Base-by-base conservation (phyloP, 2,329 filamentous ascomycete genomes). In the Scedosporium aurantiacum region DNA sequence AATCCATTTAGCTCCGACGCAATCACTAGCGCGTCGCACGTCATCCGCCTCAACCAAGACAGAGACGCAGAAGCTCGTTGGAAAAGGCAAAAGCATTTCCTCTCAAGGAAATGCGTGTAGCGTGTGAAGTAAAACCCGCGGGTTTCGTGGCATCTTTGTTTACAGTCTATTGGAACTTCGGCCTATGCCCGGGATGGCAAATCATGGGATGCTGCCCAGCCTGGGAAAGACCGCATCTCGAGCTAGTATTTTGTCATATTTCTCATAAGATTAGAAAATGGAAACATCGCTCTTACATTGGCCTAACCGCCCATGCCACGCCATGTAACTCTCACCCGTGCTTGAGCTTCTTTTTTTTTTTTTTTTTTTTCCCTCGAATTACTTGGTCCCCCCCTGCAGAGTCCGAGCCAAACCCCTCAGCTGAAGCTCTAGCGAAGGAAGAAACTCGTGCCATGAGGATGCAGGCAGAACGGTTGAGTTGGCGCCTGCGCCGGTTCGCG, bases 11-110 rank as follows among this genome's bases (percentile, higher is more conserved):
- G 32, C 32, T 37, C 28, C 58, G 41, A 32, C 58, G 58, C 58
- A 60, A 60, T 60, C 41, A 40, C 58, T 52, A 52, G 58, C 41
- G 58, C 45, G 23, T 60, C 58, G 58, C 58, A 60, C 58, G 58
- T 43, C 43, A 60, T 60, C 43, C n/a, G 18, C 40, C 56, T 37
- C 50, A 10, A n/a, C 43, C n/a, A 18, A 18, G 16, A 23, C n/a
- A 21, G 18, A 12, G 2, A n/a, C 8, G 16, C n/a, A 47, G 43
- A 47, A 37, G 32, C 32, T 37, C 43, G 1, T 21, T 6, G n/a
- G 7, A 14, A 47, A 21, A n/a, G n/a, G 8, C 8, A 14, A n/a
- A 6, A 21, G 21, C 8, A 47, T 23, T 16, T 2, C n/a, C 43
- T 21, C n/a, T 23, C 8, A 21, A 37, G 32, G 32, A 37, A 37